These are phyloP conservation scores for Fusarium pininemorale DNA, from an alignment of 2,329 filamentous ascomycete species.

Conservation along the genomic window DNA sequence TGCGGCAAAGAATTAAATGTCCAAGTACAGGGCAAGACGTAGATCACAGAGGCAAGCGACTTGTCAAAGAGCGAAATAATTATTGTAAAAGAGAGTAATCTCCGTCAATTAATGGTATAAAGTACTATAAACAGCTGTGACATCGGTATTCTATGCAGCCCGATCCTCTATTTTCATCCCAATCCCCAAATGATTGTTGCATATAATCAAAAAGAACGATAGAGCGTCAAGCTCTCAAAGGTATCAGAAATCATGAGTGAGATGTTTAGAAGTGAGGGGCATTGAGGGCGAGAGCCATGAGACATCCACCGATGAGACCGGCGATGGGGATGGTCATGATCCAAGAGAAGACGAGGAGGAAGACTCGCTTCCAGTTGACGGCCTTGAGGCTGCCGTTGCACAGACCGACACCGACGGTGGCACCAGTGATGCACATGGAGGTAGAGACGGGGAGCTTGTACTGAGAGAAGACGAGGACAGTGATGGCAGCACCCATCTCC, in stretches of 20 bases:
- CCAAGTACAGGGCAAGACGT: not conserved
- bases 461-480: slow-evolving; percentile 79
- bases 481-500: slow-evolving; percentile 83
- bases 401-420: slow-evolving; percentile 79
- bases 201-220: slow-evolving; percentile 9
- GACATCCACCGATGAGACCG: slow-evolving; percentile 51
- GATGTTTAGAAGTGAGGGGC: slow-evolving; percentile 48
- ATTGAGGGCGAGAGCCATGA: slow-evolving; percentile 54
- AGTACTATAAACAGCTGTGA: slow-evolving; percentile 4
- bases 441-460: slow-evolving; percentile 80
- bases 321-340: slow-evolving; percentile 56
- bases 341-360: slow-evolving; percentile 72
- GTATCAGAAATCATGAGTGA: not conserved
- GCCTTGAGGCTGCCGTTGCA: slow-evolving; percentile 78
- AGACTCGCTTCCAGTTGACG: slow-evolving; percentile 79
- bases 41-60: too few relatives aligned
- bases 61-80: not conserved
- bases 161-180: slow-evolving; percentile 19
- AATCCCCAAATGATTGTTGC: not conserved
- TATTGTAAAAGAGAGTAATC: not conserved
- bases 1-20: too few relatives aligned
- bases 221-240: not conserved
- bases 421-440: slow-evolving; percentile 82
- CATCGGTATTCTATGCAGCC: slow-evolving; percentile 22
- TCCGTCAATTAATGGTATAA: slow-evolving; percentile 30